Percentiles rank a stretch among this genome's conserved stretches.
Evolutionary conservation across 441 rosid genomes (phyloP).

Genomic region (Aquilaria agallochum): DNA sequence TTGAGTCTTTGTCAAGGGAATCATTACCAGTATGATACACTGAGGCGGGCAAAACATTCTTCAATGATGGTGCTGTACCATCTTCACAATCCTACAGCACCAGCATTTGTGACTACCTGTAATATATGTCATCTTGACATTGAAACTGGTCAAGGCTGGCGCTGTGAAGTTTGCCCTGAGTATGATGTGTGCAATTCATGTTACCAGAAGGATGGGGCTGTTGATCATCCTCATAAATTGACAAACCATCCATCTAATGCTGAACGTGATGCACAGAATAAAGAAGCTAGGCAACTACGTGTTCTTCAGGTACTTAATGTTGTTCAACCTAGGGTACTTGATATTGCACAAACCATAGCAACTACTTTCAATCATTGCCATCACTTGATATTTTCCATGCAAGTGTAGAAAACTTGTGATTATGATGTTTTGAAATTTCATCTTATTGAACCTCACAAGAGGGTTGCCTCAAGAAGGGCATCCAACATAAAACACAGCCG

Average conservation of each 20-base stretch:
- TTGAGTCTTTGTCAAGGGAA: conserved; percentile 99
- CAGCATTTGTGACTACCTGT: conserved; percentile 96
- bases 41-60: conserved; percentile 98
- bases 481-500: too few species aligned
- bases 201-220: conserved; percentile 81
- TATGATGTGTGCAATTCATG: conserved; percentile 94
- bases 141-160: conserved; percentile 99
- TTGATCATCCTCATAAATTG: conserved; percentile 98
- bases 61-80: conserved; percentile 99
- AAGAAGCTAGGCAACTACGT: conserved; percentile 91
- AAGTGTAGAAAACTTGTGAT: too few species aligned
- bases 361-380: too few species aligned
- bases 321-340: not conserved
- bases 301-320: conserved; percentile 70
- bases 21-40: conserved; percentile 97
- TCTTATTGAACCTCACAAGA: too few species aligned
- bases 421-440: too few species aligned
- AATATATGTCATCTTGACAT: conserved; percentile 87
- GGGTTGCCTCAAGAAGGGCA: too few species aligned
- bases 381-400: too few species aligned
- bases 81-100: conserved; percentile 99
- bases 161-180: conserved; percentile 97
- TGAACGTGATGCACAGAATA: conserved; percentile 98
- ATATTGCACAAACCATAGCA: too few species aligned
- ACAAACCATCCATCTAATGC: conserved; percentile 91